Base-by-base conservation (phyloP, 345 rosid species). In the Ceriops zippeliana region DNA sequence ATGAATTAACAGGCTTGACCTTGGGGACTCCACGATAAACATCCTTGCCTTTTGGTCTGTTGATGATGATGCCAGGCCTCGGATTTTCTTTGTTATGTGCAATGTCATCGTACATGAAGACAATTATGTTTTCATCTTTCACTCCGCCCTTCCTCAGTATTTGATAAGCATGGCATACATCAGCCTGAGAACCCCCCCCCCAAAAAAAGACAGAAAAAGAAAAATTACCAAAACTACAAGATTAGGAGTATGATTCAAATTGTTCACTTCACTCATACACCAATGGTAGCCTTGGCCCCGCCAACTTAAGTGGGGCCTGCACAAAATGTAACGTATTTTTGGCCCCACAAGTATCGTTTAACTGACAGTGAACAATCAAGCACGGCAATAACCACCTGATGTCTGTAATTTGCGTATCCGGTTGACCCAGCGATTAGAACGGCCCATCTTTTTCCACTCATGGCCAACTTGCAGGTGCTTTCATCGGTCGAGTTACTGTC, bases 101-200 rank as follows among this genome's bases (percentile, higher is more conserved):
- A 11, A 90, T 85, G 67, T 88, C 96, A 73, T 88, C 96, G 52
- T 88, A 85, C 96, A 90, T 88, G 81, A 90, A 86, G 47, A 90
- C 93, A 15, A 88, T 78, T 20, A 88, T 90, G 77, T 90, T 90
- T 52, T 90, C 90, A 5, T 88, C 93, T 59, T 81, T 76, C 61
- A 86, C 1, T 57, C 93, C 96, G 1, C 89, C 90, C 47, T 68
- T 79, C 63, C 70, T 79, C 58, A 86, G 61, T 7, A 79, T 68
- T 54, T 88, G 93, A 68, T 90, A 88, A 3, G 93, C 93, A 71
- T 90, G 96, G 66, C 96, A 86, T 26, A 86, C 69, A 74, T 90
- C 89, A 20, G 96, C 91, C 91, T 89, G 73, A 6, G 5, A 71
- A 61, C 30, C 53, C 5, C 26, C 24, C n/a, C 26, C 26, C 26